Evolutionary conservation across 192 early-diverging fungal species (phyloP).

Genomic region (Thamnidium elegans): DNA sequence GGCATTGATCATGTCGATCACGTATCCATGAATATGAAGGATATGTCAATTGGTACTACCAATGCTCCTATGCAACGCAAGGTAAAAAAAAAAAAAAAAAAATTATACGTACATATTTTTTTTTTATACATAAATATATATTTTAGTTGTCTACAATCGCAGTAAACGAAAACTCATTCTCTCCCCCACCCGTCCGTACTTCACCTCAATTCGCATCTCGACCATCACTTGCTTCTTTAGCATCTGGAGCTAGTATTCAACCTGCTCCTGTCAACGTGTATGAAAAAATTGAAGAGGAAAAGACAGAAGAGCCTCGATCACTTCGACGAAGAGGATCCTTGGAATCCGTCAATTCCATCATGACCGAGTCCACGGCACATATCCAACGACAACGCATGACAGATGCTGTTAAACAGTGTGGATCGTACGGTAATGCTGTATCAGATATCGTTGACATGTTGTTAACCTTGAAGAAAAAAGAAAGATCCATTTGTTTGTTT

Average conservation of each 20-base stretch:
- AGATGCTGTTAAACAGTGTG: slow-evolving; percentile 28
- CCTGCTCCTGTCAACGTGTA: slow-evolving; percentile 1
- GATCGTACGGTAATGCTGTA: not conserved
- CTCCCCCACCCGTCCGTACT: not conserved
- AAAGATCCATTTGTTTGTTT: slow-evolving; percentile 36
- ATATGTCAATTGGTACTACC: slow-evolving; percentile 1
- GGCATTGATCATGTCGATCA: slow-evolving; percentile 14
- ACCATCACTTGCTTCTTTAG: slow-evolving; percentile 25
- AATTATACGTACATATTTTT: not conserved
- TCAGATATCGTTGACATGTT: slow-evolving; percentile 39
- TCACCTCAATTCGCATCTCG: slow-evolving; percentile 9
- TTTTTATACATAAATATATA: not conserved
- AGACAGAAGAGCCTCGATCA: not conserved
- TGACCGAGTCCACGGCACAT: slow-evolving; percentile 29
- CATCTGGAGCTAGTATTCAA: slow-evolving; percentile 22
- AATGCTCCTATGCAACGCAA: slow-evolving; percentile 11
- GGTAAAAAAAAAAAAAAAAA: not conserved
- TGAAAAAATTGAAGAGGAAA: not conserved
- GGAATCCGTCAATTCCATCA: slow-evolving; percentile 31
- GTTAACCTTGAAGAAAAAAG: slow-evolving; percentile 33
- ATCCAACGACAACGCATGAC: slow-evolving; percentile 34
- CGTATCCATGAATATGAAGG: not conserved
- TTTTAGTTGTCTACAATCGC: slow-evolving; percentile 1
- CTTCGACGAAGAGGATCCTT: slow-evolving; percentile 21
- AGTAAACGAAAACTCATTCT: not conserved